These are phyloP conservation scores for Penicillium desertorum DNA, from an alignment of 495 filamentous ascomycete species.

Conservation along the genomic window DNA sequence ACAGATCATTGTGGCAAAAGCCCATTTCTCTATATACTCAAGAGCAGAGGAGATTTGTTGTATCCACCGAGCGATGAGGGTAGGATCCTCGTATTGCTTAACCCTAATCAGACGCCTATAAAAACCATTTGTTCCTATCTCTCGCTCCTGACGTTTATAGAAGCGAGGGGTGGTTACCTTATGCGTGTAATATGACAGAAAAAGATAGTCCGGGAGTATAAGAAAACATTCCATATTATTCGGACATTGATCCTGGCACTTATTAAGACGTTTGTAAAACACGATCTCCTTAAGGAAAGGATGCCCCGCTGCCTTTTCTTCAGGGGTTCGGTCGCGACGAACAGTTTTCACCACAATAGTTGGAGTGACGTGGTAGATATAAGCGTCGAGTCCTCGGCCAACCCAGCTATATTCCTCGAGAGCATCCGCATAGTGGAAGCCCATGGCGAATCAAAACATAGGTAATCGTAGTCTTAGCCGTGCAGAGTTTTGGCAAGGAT, in stretches of 20 bases:
- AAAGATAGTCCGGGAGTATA: constrained; percentile 24
- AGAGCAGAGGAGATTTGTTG: constrained; percentile 25
- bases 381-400: constrained; percentile 24
- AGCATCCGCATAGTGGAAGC: neutral
- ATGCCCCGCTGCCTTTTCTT: neutral
- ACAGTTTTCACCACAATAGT: constrained; percentile 29
- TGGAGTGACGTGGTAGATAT: constrained; percentile 27
- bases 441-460: constrained; percentile 15
- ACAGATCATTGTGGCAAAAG: constrained; percentile 25
- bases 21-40: constrained; percentile 22
- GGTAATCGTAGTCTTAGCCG: neutral
- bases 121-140: constrained; percentile 23
- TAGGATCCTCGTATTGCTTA: constrained; percentile 24
- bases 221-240: constrained; percentile 29
- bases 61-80: constrained; percentile 25
- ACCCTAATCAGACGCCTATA: constrained; percentile 21
- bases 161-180: constrained; percentile 22
- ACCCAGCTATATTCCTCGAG: constrained; percentile 23
- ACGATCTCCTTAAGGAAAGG: constrained; percentile 22
- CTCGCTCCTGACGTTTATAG: constrained; percentile 26
- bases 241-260: constrained; percentile 18
- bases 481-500: too few species aligned
- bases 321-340: constrained; percentile 21
- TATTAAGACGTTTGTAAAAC: constrained; percentile 24
- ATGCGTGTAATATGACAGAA: constrained; percentile 27